Conservation (phyloP, 495 filamentous ascomycete genomes). For the Cryomyces antarcticus region DNA sequence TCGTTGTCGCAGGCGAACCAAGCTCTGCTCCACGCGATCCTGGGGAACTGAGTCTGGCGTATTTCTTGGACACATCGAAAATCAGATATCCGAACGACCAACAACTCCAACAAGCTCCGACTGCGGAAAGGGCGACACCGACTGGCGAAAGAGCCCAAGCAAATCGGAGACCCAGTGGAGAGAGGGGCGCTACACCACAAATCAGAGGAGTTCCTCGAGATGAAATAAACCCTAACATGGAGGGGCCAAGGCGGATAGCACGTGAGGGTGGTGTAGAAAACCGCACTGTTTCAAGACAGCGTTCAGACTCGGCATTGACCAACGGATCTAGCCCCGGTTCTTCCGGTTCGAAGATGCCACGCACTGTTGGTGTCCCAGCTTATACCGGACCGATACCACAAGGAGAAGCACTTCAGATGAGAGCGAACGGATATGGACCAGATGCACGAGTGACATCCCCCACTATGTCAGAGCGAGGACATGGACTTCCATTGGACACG, state of each 20-base stretch:
- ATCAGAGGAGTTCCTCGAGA: neutral
- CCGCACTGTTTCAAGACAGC: too few relatives aligned
- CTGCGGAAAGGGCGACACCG: conserved; percentile 3
- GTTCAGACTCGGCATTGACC: neutral
- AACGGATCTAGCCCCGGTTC: neutral
- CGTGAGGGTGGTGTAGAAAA: too few relatives aligned
- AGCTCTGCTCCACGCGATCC: conserved; percentile 66
- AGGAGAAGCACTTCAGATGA: conserved; percentile 65
- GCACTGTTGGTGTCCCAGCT: conserved; percentile 47
- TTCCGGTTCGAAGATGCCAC: conserved; percentile 39
- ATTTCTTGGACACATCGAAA: conserved; percentile 82
- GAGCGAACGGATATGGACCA: conserved; percentile 20
- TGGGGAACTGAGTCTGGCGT: conserved; percentile 69
- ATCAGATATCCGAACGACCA: conserved; percentile 83
- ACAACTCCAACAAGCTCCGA: conserved; percentile 21
- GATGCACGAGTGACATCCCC: too few relatives aligned
- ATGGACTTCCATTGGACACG: conserved; percentile 32
- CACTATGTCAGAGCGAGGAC: conserved; percentile 18
- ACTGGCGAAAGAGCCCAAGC: conserved; percentile 11
- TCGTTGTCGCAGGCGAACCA: conserved; percentile 84
- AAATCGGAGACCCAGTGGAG: conserved; percentile 20
- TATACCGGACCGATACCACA: conserved; percentile 72
- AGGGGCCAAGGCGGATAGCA: neutral
- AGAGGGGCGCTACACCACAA: conserved; percentile 2
- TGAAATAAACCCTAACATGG: neutral